Evolutionary conservation across 352 stramenopile genomes (phyloP).

Genomic region (Phytophthora idaei): DNA sequence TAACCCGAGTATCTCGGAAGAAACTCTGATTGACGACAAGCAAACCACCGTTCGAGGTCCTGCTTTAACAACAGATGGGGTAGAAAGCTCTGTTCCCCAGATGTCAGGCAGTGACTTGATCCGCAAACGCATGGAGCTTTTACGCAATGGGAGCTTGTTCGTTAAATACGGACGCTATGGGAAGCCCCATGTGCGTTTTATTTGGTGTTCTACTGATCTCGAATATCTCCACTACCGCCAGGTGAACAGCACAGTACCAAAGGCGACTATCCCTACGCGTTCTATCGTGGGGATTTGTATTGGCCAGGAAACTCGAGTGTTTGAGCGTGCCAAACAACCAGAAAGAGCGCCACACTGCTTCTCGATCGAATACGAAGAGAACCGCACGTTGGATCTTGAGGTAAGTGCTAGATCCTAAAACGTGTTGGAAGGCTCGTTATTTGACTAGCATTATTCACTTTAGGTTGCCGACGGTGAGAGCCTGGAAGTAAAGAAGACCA

Average conservation of each 20-base stretch:
- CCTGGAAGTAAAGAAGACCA: conserved; percentile 61
- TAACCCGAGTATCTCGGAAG: conserved; percentile 22
- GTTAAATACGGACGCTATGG: conserved; percentile 81
- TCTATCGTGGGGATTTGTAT: conserved; percentile 46
- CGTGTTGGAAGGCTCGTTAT: not conserved
- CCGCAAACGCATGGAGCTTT: conserved; percentile 68
- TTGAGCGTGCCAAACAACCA: conserved; percentile 64
- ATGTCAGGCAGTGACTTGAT: conserved; percentile 63
- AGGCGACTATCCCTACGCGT: conserved; percentile 67
- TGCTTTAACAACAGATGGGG: conserved; percentile 7
- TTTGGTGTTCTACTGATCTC: conserved; percentile 78
- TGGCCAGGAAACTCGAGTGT: conserved; percentile 64
- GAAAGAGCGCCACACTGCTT: conserved; percentile 66
- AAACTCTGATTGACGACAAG: conserved; percentile 9
- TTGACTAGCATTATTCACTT: not conserved
- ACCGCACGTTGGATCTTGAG: conserved; percentile 34
- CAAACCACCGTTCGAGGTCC: conserved; percentile 17
- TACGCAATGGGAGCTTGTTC: conserved; percentile 75
- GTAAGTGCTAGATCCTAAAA: conserved; percentile 25
- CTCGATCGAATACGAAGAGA: conserved; percentile 28
- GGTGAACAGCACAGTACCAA: conserved; percentile 50
- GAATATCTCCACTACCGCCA: conserved; percentile 78
- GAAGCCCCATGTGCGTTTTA: conserved; percentile 79
- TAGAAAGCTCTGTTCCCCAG: conserved; percentile 4
- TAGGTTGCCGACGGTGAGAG: conserved; percentile 73